These are phyloP conservation scores for Mycena filopes DNA, from an alignment of 768 basidiomycete genomes.

Conservation along the genomic window DNA sequence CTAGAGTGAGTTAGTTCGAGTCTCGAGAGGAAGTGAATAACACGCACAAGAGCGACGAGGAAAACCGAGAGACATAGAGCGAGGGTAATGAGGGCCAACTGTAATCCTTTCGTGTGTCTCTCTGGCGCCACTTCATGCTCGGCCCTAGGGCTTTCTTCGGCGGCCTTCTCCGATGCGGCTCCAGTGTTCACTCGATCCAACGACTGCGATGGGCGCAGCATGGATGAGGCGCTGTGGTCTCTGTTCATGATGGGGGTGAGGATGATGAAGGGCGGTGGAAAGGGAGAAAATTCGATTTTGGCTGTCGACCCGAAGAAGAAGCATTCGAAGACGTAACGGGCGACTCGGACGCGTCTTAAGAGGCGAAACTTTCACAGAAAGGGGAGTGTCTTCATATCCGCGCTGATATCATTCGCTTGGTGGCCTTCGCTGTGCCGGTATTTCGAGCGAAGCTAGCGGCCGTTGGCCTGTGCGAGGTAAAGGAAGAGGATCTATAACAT, in stretches of 20 bases:
- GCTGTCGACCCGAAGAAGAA: constrained; percentile 4
- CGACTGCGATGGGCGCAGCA: not conserved
- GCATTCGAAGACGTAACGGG: not conserved
- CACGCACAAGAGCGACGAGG: constrained; percentile 25
- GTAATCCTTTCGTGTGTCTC: not conserved
- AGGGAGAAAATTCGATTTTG: not conserved
- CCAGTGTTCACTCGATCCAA: not conserved
- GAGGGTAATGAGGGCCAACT: constrained; percentile 15
- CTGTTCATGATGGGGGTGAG: not conserved
- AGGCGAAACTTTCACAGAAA: not conserved
- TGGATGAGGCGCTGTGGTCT: constrained; percentile 7
- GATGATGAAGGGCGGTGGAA: not conserved
- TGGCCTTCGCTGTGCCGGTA: no score
- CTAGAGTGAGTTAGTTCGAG: not conserved
- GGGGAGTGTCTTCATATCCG: no score
- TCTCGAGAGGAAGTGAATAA: not conserved
- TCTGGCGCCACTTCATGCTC: not conserved
- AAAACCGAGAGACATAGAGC: constrained; percentile 31
- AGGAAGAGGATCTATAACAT: no score
- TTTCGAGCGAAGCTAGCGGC: no score
- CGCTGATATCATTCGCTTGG: no score
- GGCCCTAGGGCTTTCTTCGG: not conserved
- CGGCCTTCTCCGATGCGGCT: not conserved
- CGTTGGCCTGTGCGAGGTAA: no score
- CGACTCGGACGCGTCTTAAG: not conserved